phyloP scores from a whole-genome alignment of 345 rosid genomes.

The Brassica juncea region DNA sequence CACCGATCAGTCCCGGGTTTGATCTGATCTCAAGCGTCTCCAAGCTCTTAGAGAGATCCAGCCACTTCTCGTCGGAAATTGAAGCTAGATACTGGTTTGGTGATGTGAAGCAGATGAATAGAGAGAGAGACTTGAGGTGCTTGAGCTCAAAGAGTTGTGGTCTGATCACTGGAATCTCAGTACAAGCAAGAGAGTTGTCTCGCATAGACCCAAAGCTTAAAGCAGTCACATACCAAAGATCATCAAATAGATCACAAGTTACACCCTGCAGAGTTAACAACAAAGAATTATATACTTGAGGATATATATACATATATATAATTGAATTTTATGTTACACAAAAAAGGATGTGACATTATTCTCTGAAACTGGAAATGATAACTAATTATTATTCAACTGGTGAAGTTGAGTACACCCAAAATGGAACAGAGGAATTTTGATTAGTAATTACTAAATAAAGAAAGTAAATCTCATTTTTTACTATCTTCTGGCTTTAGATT shows the following conservation, averaged over 20 bases:
- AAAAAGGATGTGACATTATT: neutral
- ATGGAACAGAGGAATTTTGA: slow-evolving; percentile 4
- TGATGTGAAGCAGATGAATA: slow-evolving; percentile 67
- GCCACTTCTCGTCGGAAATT: slow-evolving; percentile 55
- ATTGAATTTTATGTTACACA: slow-evolving; percentile 7
- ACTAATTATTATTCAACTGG: neutral
- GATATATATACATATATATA: neutral
- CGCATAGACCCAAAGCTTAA: slow-evolving; percentile 72
- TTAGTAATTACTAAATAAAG: neutral
- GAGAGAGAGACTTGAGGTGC: slow-evolving; percentile 72
- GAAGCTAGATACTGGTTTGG: slow-evolving; percentile 46
- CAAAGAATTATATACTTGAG: neutral
- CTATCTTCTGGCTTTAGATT: slow-evolving; percentile 14
- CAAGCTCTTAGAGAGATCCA: slow-evolving; percentile 52
- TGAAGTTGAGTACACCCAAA: slow-evolving; percentile 12
- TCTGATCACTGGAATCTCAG: slow-evolving; percentile 52
- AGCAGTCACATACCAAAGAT: slow-evolving; percentile 78
- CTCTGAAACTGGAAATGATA: neutral
- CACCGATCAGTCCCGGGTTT: slow-evolving; percentile 76
- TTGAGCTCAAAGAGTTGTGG: slow-evolving; percentile 68
- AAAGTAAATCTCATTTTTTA: neutral
- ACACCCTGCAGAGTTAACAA: slow-evolving; percentile 64
- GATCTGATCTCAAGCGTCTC: slow-evolving; percentile 76
- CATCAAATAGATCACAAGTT: slow-evolving; percentile 75
- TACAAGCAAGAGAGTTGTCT: slow-evolving; percentile 74